Conservation (phyloP, 352 stramenopile species). For the Pythium pectinolyticum region DNA sequence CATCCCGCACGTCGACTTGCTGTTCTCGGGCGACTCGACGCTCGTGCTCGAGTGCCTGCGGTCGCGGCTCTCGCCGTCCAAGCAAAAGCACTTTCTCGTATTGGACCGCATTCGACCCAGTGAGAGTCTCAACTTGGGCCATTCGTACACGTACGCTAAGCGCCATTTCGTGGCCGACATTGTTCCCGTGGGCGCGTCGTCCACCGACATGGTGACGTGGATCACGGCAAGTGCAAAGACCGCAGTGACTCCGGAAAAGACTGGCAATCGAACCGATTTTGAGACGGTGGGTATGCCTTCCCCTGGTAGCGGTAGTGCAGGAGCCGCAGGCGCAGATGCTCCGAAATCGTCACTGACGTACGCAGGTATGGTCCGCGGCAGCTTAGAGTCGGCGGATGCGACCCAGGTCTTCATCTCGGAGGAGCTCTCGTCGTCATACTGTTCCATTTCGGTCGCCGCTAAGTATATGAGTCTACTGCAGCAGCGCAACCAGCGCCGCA, state of each 20-base stretch:
- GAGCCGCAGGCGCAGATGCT: too few species aligned
- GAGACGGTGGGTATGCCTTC: conserved; percentile 15
- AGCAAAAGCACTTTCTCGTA: conserved; percentile 71
- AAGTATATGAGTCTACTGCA: conserved; percentile 79
- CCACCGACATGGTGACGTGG: conserved; percentile 25
- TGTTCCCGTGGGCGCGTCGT: conserved; percentile 40
- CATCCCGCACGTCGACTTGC: conserved; percentile 67
- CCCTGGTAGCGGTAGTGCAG: too few species aligned
- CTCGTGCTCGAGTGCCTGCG: conserved; percentile 70
- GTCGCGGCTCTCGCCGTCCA: conserved; percentile 34
- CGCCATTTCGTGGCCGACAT: conserved; percentile 82
- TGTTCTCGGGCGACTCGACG: conserved; percentile 75
- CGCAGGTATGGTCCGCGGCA: conserved; percentile 59
- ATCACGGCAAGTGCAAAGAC: conserved; percentile 3
- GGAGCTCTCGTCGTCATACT: conserved; percentile 78
- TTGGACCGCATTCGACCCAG: conserved; percentile 70
- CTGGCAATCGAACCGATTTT: conserved; percentile 16
- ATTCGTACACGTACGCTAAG: conserved; percentile 80
- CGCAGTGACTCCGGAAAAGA: conserved; percentile 8
- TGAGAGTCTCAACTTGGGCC: conserved; percentile 63
- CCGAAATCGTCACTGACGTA: conserved; percentile 38
- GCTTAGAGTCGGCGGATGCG: conserved; percentile 47
- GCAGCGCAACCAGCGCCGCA: conserved; percentile 58
- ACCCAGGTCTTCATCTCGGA: conserved; percentile 81
- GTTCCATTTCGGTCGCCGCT: conserved; percentile 79